Percentiles rank a stretch among this genome's conserved stretches.
Evolutionary conservation across 352 stramenopile species (phyloP).

Genomic region (Phytopythium ostracodes): DNA sequence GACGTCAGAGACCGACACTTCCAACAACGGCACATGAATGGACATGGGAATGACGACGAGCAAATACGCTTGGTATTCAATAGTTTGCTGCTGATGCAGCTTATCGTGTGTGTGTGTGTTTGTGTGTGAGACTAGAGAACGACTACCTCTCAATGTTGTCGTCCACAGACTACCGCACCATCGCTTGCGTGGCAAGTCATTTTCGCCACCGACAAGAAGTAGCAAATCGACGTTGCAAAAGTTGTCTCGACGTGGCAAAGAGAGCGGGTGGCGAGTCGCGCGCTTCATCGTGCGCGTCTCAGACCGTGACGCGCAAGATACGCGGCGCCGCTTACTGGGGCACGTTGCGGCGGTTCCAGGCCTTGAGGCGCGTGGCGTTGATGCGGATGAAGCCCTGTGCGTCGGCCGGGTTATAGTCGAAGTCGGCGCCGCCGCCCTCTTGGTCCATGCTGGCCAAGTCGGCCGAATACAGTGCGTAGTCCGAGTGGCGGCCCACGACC

Average conservation of each 20-base stretch:
- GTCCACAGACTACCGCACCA: neutral
- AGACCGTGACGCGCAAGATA: neutral
- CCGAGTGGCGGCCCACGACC: constrained; percentile 88
- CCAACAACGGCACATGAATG: no score
- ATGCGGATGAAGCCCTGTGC: constrained; percentile 99
- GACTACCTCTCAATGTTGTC: neutral
- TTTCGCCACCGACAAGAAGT: neutral
- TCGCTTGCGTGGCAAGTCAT: neutral
- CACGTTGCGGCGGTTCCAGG: constrained; percentile 65
- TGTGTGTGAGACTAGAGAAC: neutral
- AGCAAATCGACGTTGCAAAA: neutral
- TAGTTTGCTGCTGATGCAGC: neutral
- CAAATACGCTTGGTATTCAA: neutral
- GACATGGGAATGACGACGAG: no score
- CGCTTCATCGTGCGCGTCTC: constrained; percentile 5
- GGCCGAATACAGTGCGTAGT: constrained; percentile 95
- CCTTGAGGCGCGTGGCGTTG: constrained; percentile 97
- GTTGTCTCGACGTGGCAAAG: no score
- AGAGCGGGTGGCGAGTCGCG: neutral
- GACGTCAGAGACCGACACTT: no score
- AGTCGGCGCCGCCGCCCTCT: constrained; percentile 92
- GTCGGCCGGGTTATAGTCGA: constrained; percentile 98
- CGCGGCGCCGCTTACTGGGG: constrained; percentile 30
- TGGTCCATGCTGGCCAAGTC: constrained; percentile 99
- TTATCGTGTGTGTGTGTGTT: neutral